Conservation (phyloP, 306 rosid species). For the Quercus engelmannii region DNA sequence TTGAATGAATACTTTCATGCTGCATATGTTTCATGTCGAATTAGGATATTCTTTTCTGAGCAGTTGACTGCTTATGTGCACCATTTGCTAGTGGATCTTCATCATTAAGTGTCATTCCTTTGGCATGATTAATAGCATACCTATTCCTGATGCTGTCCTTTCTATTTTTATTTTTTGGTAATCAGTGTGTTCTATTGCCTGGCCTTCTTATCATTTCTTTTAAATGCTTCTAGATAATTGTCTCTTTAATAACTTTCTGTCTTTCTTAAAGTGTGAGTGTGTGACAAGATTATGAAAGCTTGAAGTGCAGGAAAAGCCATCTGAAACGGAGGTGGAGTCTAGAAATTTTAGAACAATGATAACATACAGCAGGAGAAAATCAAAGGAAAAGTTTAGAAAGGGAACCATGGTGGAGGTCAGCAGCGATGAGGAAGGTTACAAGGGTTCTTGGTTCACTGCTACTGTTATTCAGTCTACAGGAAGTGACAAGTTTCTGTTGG, state of each 20-base stretch:
- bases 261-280: too few relatives aligned
- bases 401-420: conserved; percentile 41
- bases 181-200: neutral
- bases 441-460: conserved; percentile 46
- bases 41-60: too few relatives aligned
- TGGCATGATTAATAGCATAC: neutral
- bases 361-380: conserved; percentile 10
- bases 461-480: conserved; percentile 22
- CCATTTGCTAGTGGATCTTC: neutral
- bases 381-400: conserved; percentile 11
- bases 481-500: conserved; percentile 34
- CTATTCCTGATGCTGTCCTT: neutral
- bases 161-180: neutral
- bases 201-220: neutral
- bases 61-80: neutral
- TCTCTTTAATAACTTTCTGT: too few relatives aligned
- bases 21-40: too few relatives aligned
- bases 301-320: conserved; percentile 29
- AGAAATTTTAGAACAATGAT: conserved; percentile 23
- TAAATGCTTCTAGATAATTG: too few relatives aligned
- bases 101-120: neutral
- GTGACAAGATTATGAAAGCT: conserved; percentile 5
- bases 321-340: conserved; percentile 3
- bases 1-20: too few relatives aligned
- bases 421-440: conserved; percentile 36